Conservation (phyloP, 495 filamentous ascomycete species). For the Annulohypoxylon maeteangense region DNA sequence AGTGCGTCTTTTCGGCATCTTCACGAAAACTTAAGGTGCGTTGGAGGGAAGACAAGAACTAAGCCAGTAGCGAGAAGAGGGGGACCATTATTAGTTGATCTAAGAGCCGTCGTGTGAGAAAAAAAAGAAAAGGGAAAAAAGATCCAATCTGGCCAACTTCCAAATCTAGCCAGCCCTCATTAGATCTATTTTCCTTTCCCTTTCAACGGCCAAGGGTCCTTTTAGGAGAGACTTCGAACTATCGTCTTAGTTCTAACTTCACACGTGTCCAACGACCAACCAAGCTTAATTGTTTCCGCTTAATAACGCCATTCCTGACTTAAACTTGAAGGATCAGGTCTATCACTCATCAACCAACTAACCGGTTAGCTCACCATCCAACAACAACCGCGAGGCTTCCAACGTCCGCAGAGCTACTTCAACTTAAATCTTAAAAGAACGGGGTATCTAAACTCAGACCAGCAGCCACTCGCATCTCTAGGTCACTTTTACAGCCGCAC, state of each 20-base stretch:
- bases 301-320: constrained; percentile 32
- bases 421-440: constrained; percentile 3
- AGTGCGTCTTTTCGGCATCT: constrained; percentile 35
- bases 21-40: constrained; percentile 24
- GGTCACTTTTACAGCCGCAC: background rate
- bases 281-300: constrained; percentile 38
- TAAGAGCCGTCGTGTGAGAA: constrained; percentile 6
- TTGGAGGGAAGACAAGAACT: constrained; percentile 23
- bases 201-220: constrained; percentile 23
- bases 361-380: background rate
- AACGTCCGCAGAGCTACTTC: constrained; percentile 1
- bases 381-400: background rate
- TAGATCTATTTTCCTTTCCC: background rate
- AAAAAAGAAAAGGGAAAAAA: constrained; percentile 13
- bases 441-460: constrained; percentile 1
- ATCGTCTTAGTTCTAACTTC: constrained; percentile 29
- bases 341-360: constrained; percentile 5
- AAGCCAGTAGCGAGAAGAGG: background rate
- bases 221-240: constrained; percentile 3
- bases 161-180: background rate
- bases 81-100: constrained; percentile 28
- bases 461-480: background rate
- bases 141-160: background rate
- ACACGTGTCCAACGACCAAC: constrained; percentile 36
- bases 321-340: constrained; percentile 9